Percentiles rank a stretch among this genome's conserved stretches.
Conservation (phyloP, 768 basidiomycete species). For the Phaeolepiota aurea region DNA sequence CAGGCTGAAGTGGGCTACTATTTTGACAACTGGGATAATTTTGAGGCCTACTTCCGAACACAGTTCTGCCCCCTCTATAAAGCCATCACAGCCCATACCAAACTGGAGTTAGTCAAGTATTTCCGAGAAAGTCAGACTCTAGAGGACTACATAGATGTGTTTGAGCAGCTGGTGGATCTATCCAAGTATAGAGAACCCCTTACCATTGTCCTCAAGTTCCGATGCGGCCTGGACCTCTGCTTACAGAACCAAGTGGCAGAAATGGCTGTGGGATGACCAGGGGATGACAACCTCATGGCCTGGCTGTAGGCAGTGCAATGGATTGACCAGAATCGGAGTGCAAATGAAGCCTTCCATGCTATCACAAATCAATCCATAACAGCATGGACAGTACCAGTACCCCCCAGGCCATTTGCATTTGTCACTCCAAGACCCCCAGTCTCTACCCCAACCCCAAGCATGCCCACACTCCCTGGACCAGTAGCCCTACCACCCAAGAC, state of each 20-base stretch:
- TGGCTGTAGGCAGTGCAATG: neutral
- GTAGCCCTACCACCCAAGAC: too few species aligned
- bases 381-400: neutral
- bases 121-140: too few species aligned
- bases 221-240: neutral
- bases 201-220: neutral
- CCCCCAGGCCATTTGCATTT: neutral
- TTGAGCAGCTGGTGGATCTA: neutral
- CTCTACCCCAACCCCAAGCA: neutral
- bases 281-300: neutral
- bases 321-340: neutral
- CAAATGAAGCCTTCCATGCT: neutral
- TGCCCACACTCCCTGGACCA: neutral
- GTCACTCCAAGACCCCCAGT: neutral
- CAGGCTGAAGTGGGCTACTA: too few species aligned
- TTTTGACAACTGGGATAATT: too few species aligned
- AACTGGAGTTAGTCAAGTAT: too few species aligned
- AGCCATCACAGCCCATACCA: too few species aligned
- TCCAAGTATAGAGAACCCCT: neutral
- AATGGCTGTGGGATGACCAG: neutral
- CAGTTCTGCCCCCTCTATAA: too few species aligned
- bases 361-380: neutral
- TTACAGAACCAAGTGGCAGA: neutral
- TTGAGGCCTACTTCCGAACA: too few species aligned
- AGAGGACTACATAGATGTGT: too few species aligned